Evolutionary conservation across 2,329 filamentous ascomycete species (phyloP), one percentile per base, ranked within the genome.

Genomic region (Cladophialophora carrionii): DNA sequence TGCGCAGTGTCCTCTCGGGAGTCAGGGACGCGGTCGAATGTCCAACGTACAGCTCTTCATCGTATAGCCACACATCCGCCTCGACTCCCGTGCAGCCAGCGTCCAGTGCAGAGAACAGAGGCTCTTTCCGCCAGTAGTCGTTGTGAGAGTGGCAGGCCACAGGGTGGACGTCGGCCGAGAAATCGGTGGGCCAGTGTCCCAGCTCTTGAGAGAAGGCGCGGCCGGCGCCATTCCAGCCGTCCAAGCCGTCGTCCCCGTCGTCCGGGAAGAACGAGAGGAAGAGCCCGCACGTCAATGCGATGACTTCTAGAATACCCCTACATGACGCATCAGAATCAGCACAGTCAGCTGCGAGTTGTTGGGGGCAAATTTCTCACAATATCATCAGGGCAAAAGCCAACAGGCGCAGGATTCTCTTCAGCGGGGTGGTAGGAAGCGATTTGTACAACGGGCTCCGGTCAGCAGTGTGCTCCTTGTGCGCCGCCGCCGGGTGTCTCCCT

Each of bases 81-180:
- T 86, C 84, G 20, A 86, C 81, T 34, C 84, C 78, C 12, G 81
- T 79, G 71, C 84, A 86, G 51, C 84, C 84, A 26, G 79, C 82
- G 63, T 79, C 76, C 0, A 86, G 75, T 10, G 84, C 84, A n/a
- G 83, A 83, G 71, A 80, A 85, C 0, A 86, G 77, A 0, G 84
- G 84, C 0, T 84, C 77, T 1, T 76, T 77, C 8, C 83, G 81
- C 83, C 83, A 85, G 73, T 86, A 86, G 72, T 86, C 84, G 70
- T 86, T 86, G 70, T 86, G 84, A 2, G 83, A 85, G 69, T 86
- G 84, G 65, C 83, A 85, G 34, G 76, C 77, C 12, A 83, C 79
- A 0, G 84, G 82, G 1, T 75, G 72, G 34, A 84, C 79, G 64
- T 82, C 81, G 24, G 78, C 78, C 3, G 82, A 84, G 67, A 81